These are phyloP conservation scores for Zychaea mexicana DNA, from an alignment of 371 early-diverging fungal genomes.

Conservation along the genomic window DNA sequence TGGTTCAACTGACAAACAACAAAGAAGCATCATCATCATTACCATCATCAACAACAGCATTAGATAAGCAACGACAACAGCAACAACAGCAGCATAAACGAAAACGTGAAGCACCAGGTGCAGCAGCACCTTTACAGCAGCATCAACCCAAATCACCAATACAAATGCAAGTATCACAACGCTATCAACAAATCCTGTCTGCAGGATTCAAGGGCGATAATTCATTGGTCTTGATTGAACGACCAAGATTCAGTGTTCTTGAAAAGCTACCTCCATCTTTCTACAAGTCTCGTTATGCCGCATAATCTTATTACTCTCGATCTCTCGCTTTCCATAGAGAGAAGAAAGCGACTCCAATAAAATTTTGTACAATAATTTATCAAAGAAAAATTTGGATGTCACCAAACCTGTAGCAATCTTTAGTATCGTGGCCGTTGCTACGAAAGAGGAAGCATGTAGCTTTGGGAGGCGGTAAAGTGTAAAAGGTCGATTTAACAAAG, in stretches of 20 bases:
- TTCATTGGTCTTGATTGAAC: slow-evolving; percentile 84
- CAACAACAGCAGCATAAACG: slow-evolving; percentile 37
- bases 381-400: no score
- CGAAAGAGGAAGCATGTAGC: no score
- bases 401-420: no score
- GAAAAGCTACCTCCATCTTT: slow-evolving; percentile 81
- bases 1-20: slow-evolving; percentile 62
- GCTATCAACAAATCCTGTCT: slow-evolving; percentile 83
- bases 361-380: no score
- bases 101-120: slow-evolving; percentile 29
- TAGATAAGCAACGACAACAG: slow-evolving; percentile 36
- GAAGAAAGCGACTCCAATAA: no score
- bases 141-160: slow-evolving; percentile 42
- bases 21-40: slow-evolving; percentile 23
- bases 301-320: slow-evolving; percentile 30
- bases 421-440: no score
- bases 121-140: no score
- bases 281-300: slow-evolving; percentile 82
- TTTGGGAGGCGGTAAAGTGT: no score
- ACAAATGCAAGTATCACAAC: slow-evolving; percentile 67
- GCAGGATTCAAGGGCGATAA: slow-evolving; percentile 69
- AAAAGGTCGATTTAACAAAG: no score
- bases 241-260: slow-evolving; percentile 80
- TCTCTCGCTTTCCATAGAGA: no score
- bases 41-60: slow-evolving; percentile 35